Base-by-base conservation (phyloP, 441 rosid species). In the Macaranga tanarius region DNA sequence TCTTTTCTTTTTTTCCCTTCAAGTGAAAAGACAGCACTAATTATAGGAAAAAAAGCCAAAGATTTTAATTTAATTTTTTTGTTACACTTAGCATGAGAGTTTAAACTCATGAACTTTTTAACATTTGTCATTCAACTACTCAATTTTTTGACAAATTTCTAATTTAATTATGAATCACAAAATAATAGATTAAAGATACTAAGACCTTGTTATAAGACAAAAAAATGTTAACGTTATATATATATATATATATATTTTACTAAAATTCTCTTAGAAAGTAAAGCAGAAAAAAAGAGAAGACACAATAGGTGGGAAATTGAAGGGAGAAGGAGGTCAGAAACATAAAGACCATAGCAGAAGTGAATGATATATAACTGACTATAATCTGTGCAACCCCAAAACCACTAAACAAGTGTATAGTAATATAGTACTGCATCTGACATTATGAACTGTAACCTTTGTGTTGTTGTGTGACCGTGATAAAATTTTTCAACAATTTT, bases 11-110 rank as follows among this genome's bases (percentile, higher is more conserved):
- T 50, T 34, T 19, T 34, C 51, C 69, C 56, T 66, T 42, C 44
- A 38, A 68, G 12, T 74, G 84, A 82, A 76, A 75, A 80, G 83
- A 84, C 80, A 80, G 52, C 88, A 82, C 80, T 75, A 45, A 59
- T 25, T 4, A 54, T 17, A 7, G 38, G 15, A 34, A 20, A 7
- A 26, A 13, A 3, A 56, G 52, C 65, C 54, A 44, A 42, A 45
- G 19, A 52, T 34, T 34, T 34, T 34, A 34, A 34, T 34, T 34
- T 34, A 34, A 34, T 34, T 7, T 34, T 34, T 34, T 34, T 34
- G 7, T 34, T 34, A 34, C 6, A 34, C 38, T 34, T 34, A 34
- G 4, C 0, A 34, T 34, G 38, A 34, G 38, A 34, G 38, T 34
- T 34, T 34, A 34, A 34, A 34, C 6, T 5, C 6, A 34, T 34